A percentile compares a stretch with the other conserved stretches of the same genome.
Evolutionary conservation across 1,139 yeast genomes (phyloP).

Genomic region (Arxiozyma bovina): DNA sequence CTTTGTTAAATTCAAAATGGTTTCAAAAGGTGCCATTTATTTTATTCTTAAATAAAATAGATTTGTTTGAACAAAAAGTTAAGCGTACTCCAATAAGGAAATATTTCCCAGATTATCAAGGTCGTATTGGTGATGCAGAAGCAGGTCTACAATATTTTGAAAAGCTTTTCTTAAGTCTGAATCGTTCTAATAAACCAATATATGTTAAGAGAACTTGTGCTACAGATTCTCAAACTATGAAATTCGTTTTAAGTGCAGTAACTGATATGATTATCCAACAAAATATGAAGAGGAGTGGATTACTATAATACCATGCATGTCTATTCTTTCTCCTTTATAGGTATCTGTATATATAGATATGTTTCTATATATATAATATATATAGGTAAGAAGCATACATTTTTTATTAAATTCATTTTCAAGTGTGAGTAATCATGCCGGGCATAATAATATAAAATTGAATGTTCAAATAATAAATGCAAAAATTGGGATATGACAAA

Average conservation of each 20-base stretch:
- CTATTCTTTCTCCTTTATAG: background rate
- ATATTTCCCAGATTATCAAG: conserved; percentile 66
- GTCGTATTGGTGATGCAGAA: conserved; percentile 53
- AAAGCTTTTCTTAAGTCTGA: conserved; percentile 49
- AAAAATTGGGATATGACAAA: too few relatives aligned
- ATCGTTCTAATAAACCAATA: conserved; percentile 59
- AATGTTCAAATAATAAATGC: too few relatives aligned
- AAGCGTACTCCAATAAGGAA: conserved; percentile 51
- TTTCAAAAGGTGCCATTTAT: conserved; percentile 81
- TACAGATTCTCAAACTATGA: conserved; percentile 82
- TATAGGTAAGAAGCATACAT: background rate
- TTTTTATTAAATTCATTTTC: too few relatives aligned
- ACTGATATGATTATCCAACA: conserved; percentile 85
- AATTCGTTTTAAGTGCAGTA: conserved; percentile 82
- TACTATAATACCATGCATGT: conserved; percentile 37
- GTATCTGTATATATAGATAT: background rate
- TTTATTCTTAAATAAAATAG: conserved; percentile 80
- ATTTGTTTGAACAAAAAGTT: conserved; percentile 66
- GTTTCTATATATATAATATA: background rate
- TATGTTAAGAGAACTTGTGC: conserved; percentile 95
- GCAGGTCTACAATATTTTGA: conserved; percentile 64
- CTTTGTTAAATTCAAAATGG: conserved; percentile 81
- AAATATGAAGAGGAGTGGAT: conserved; percentile 74
- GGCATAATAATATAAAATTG: background rate
- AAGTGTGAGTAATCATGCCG: too few relatives aligned